Evolutionary conservation across 202 grass and related monocot species (phyloP), one percentile per base, ranked within the genome.

Genomic region (Dendrocalamus latiflorus): DNA sequence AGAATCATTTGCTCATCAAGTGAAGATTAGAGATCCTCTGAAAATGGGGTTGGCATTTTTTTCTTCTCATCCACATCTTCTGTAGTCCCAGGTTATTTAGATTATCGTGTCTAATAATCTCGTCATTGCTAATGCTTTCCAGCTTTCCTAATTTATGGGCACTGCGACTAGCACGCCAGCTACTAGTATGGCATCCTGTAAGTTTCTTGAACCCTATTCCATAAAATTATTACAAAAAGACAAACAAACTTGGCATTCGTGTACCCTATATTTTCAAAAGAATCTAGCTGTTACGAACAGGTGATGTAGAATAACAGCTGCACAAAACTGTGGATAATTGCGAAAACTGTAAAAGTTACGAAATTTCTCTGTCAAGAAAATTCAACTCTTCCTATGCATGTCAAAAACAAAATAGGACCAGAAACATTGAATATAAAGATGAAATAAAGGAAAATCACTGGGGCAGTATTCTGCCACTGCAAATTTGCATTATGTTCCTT

Each of bases 151-250:
- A n/a, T n/a, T n/a, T n/a, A n/a, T n/a, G n/a, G n/a, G n/a, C n/a
- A n/a, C n/a, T n/a, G n/a, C n/a, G 91, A 88, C 89, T 98, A 17
- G 90, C 86, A 43, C 95, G 95, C 11, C 93, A 95, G 80, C 66
- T 98, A 57, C 89, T 95, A 76, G 83, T 95, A 56, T 98, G 95
- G 95, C 91, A 95, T 90, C 92, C 91, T 65, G 95, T 98, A 90
- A 98, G 93, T 76, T 43, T 72, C 77, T 82, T 78, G 39, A 85
- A 81, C n/a, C 37, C 75, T 26, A 21, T 21, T 17, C 9, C 28
- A 10, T 74, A 39, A n/a, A n/a, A n/a, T n/a, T n/a, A n/a, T n/a
- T n/a, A n/a, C n/a, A n/a, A n/a, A n/a, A n/a, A n/a, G 37, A 6
- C 6, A 1, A 59, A 73, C 18, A 51, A 51, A 18, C 49, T 15